Conservation (phyloP, 139 green algal genomes). For the Penium margaritaceum region DNA sequence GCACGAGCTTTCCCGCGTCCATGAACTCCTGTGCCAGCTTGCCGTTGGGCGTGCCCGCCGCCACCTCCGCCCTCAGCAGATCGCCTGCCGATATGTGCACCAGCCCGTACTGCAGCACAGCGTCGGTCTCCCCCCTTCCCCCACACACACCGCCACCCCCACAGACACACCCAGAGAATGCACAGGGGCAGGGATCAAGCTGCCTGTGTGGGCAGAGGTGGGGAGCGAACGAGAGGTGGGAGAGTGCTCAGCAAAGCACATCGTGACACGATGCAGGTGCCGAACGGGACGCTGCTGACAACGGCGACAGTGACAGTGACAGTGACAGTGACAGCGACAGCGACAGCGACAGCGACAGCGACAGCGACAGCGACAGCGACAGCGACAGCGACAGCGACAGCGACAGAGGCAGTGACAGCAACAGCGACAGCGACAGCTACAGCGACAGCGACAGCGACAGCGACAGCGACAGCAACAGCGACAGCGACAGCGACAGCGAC, state of each 20-base stretch:
- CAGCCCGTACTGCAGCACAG: constrained; percentile 76
- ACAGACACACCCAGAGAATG: background rate
- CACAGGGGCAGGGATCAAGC: no score
- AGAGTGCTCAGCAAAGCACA: no score
- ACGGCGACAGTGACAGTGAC: background rate
- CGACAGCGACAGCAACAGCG: no score
- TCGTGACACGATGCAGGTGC: no score
- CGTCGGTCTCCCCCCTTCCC: no score
- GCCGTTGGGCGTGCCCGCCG: constrained; percentile 66
- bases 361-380: background rate
- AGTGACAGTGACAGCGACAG: background rate
- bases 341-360: background rate
- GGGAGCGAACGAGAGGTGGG: no score
- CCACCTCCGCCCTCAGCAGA: constrained; percentile 89
- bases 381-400: background rate
- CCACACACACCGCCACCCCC: no score
- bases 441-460: no score
- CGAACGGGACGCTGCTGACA: no score
- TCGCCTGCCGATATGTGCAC: constrained; percentile 93
- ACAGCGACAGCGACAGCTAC: no score
- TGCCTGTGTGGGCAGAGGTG: no score
- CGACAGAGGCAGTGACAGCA: background rate
- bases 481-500: no score
- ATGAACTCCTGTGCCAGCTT: constrained; percentile 81
- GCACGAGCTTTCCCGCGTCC: constrained; percentile 84